These are phyloP conservation scores for Aureobasidium subglaciale DNA, from an alignment of 2,329 filamentous ascomycete species.

Conservation along the genomic window DNA sequence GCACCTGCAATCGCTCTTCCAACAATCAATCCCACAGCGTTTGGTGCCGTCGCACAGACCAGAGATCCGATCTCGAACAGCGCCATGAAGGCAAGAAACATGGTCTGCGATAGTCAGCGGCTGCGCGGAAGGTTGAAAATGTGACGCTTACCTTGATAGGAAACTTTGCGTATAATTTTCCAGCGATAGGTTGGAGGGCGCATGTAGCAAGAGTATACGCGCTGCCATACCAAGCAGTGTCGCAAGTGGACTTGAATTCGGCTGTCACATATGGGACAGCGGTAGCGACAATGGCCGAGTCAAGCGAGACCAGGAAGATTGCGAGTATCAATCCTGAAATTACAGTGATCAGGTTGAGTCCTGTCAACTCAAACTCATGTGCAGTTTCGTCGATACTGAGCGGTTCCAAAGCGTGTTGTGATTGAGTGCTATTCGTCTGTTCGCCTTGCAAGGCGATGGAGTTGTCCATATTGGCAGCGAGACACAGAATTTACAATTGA, in stretches of 20 bases:
- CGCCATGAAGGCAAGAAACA: constrained; percentile 29
- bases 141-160: constrained; percentile 25
- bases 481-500: no score
- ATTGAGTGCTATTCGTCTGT: not conserved
- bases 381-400: not conserved
- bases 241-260: constrained; percentile 34
- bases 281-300: constrained; percentile 26
- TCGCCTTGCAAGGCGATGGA: not conserved
- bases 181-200: constrained; percentile 39
- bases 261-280: constrained; percentile 35
- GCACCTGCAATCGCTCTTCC: constrained; percentile 36
- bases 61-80: constrained; percentile 52
- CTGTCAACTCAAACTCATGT: not conserved
- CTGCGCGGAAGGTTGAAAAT: not conserved
- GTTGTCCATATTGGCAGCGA: no score
- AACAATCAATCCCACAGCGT: constrained; percentile 32
- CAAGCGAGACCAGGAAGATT: constrained; percentile 2
- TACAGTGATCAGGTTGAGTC: not conserved
- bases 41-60: constrained; percentile 41
- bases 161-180: constrained; percentile 42
- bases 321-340: not conserved
- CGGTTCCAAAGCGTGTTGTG: not conserved
- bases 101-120: not conserved
- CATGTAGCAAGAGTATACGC: constrained; percentile 39
- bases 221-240: constrained; percentile 34